Evolutionary conservation across 1,284 basidiomycete genomes (phyloP), one percentile per base, ranked within the genome.

Genomic region (Cryptococcus sp.): DNA sequence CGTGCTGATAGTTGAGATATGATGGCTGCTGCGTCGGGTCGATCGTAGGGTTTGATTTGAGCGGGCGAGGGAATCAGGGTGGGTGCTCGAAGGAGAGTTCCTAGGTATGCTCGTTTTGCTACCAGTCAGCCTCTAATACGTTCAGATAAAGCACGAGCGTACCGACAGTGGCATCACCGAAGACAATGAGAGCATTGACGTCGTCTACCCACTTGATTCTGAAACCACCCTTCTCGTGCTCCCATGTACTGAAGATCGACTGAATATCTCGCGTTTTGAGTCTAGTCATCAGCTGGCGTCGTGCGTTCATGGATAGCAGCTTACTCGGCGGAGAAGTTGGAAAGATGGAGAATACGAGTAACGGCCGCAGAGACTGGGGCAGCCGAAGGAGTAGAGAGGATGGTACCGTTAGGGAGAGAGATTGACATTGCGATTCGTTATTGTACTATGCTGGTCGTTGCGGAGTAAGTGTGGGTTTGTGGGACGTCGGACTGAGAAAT

Each of bases 201-300:
- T 99, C 94, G 75, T 99, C 91, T 63, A 86, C 83, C 94, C 94
- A 99, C 75, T 98, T 98, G 76, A 99, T 96, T 80, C 92, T 91
- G 80, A 96, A 97, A 18, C 93, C 94, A 36, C 92, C 92, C 54
- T 81, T 84, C 44, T 85, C 80, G 55, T 79, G 82, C 66, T 97
- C 92, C 83, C 88, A 98, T 41, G 92, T 89, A 48, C 84, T 80
- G 74, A 98, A 97, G 39, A 91, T 86, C 48, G 81, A 74, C 69
- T 97, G 91, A 48, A 99, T 87, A 75, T 99, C 94, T 70, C 91
- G 87, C 24, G 94, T 99, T 79, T 98, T 98, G 70, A 99, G 83
- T 74, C 72, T 73, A 50, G 2, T 18, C 16, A 39, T 11, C 39
- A 31, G 22, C 36, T 16, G 42, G 24, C 24, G 34, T 54, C 50